These are phyloP conservation scores for Solanum pinnatisectum DNA, from an alignment of 257 asterid species.

Conservation along the genomic window DNA sequence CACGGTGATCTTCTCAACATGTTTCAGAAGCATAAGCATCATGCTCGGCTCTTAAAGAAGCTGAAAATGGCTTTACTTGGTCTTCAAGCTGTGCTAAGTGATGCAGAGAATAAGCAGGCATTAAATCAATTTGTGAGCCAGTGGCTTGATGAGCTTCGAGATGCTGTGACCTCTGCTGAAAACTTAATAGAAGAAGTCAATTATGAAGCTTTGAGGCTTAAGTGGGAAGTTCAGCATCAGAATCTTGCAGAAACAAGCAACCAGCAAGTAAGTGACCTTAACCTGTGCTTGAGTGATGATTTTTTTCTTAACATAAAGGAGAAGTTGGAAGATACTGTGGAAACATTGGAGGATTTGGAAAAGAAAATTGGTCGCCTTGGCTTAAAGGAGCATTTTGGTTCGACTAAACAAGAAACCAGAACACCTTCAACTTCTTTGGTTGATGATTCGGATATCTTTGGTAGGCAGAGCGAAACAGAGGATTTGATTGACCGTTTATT, in stretches of 20 bases:
- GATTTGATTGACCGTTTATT: neutral
- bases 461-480: neutral
- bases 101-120: too few relatives aligned
- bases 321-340: neutral
- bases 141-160: neutral
- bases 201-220: neutral
- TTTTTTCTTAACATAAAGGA: neutral
- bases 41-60: neutral
- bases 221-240: neutral
- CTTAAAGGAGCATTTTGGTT: too few relatives aligned
- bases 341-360: neutral
- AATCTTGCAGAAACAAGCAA: too few relatives aligned
- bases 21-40: neutral
- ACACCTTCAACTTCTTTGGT: slow-evolving; percentile 5
- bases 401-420: neutral
- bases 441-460: neutral
- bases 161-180: neutral
- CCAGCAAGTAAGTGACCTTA: neutral
- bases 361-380: too few relatives aligned
- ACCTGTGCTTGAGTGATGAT: neutral
- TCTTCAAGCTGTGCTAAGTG: too few relatives aligned
- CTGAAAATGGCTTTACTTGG: too few relatives aligned
- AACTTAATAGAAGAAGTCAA: neutral
- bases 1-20: too few relatives aligned
- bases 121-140: too few relatives aligned